phyloP scores from a whole-genome alignment of 1,284 basidiomycete species.

The Cutaneotrichosporon mucoides region DNA sequence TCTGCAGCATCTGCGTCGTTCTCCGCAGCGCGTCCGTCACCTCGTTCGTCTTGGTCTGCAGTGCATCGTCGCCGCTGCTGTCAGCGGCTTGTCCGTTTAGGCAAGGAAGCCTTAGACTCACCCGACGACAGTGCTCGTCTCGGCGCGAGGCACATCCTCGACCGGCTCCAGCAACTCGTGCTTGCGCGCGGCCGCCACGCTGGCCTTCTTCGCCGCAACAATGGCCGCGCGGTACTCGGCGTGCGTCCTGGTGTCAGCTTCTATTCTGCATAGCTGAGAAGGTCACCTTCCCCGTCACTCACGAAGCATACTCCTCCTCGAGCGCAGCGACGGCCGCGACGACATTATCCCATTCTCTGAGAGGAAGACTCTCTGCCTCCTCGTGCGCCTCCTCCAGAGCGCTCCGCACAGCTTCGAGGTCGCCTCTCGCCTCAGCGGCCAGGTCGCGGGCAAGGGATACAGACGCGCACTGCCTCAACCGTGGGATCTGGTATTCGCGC shows the following conservation, averaged over 20 bases:
- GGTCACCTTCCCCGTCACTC: conserved; percentile 11
- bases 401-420: conserved; percentile 59
- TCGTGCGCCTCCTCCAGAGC: conserved; percentile 9
- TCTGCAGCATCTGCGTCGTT: conserved; percentile 79
- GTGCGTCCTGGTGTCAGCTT: conserved; percentile 14
- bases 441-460: conserved; percentile 65
- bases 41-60: conserved; percentile 81
- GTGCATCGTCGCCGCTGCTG: conserved; percentile 64
- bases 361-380: conserved; percentile 11
- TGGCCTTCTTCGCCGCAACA: conserved; percentile 25
- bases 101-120: not conserved
- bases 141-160: conserved; percentile 9
- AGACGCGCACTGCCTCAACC: conserved; percentile 62
- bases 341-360: conserved; percentile 53
- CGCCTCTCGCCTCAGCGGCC: conserved; percentile 68
- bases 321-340: conserved; percentile 45
- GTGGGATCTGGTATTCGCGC: conserved; percentile 65
- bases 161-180: conserved; percentile 27
- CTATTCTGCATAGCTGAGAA: too few species aligned
- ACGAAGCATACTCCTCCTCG: conserved; percentile 21
- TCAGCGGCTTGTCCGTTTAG: not conserved
- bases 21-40: conserved; percentile 80
- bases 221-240: conserved; percentile 31
- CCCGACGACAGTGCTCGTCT: conserved; percentile 20
- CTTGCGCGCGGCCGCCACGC: conserved; percentile 13